Evolutionary conservation across 2,329 filamentous ascomycete species (phyloP).

Genomic region (Gnomoniopsis smithogilvyi): DNA sequence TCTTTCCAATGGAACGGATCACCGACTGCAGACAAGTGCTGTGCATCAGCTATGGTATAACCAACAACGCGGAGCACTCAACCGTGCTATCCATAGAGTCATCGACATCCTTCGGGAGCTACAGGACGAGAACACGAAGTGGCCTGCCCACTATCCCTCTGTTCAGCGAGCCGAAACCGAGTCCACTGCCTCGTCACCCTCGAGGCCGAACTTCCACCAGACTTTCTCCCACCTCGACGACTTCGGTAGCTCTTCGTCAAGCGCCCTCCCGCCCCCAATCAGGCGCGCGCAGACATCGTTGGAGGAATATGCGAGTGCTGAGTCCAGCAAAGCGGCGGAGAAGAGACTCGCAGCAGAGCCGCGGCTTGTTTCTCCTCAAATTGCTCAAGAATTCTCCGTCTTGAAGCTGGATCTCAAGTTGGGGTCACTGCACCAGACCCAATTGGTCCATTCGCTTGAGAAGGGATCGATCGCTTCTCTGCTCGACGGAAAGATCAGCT

Average conservation of each 20-base stretch:
- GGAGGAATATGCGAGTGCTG: constrained; percentile 56
- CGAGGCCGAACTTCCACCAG: constrained; percentile 61
- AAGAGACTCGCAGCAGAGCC: constrained; percentile 64
- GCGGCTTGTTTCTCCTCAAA: constrained; percentile 83
- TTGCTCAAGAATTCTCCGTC: constrained; percentile 93
- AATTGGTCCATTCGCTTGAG: constrained; percentile 91
- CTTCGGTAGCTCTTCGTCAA: constrained; percentile 30
- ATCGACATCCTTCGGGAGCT: constrained; percentile 80
- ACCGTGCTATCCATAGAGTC: constrained; percentile 80
- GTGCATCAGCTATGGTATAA: constrained; percentile 95
- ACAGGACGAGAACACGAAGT: constrained; percentile 83
- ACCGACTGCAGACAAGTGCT: constrained; percentile 71
- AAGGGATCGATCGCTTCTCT: constrained; percentile 87
- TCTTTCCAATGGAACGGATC: constrained; percentile 56
- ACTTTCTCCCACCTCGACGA: constrained; percentile 59
- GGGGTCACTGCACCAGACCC: constrained; percentile 78
- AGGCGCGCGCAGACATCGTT: constrained; percentile 72
- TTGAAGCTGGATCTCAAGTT: constrained; percentile 93
- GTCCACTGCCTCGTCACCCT: constrained; percentile 41
- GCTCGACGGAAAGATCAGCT: constrained; percentile 89
- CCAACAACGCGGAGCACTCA: constrained; percentile 82
- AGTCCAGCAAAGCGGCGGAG: constrained; percentile 72
- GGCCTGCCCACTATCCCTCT: constrained; percentile 94
- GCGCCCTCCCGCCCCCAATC: constrained; percentile 31
- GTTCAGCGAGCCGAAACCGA: constrained; percentile 59